Base-by-base conservation (phyloP, 768 basidiomycete species). In the Sistotremastrum suecicum region DNA sequence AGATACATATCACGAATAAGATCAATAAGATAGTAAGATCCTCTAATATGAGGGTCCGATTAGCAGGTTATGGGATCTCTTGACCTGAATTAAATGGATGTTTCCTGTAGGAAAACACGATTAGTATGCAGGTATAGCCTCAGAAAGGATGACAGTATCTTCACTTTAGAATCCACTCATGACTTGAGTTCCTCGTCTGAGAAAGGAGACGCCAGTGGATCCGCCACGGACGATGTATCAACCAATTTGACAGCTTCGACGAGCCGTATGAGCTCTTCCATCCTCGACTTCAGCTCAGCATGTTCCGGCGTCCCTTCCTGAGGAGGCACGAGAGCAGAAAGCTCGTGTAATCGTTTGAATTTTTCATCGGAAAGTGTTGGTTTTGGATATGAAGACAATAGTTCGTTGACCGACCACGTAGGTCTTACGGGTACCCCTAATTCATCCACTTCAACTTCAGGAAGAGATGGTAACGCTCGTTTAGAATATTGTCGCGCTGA, bases 201-300 rank as follows among this genome's bases (percentile, higher is more conserved):
- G 20, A 20, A 20, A 20, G 47, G 45, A 31, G 50, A 46, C 36
- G 44, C 20, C 37, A 45, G 42, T 67, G 54, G 66, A 41, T 34
- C 42, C n/a, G 57, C 56, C 9, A 61, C 43, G 28, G 20, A 20
- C 20, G 20, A 20, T 20, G 20, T 20, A 20, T 72, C 61, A 39
- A 81, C 76, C 29, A 82, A 59, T 59, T 75, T 83, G 44, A 88
- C 85, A 3, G 86, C 86, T 55, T 89, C 84, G 9, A 90, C 86
- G 7, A 90, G 67, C 50, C 69, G 74, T 46, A 88, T 66, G 42
- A 90, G 71, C 44, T 80, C 78, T 51, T 81, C 79, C 50, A 90
- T 60, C 50, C 83, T 77, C 37, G 53, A 49, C 49, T 75, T 80
- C 38, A 82, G 62, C 12, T 59, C 57, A 3, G 57, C 53, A 51